Conservation (phyloP, 768 basidiomycete genomes). For the Piloderma croceum region DNA sequence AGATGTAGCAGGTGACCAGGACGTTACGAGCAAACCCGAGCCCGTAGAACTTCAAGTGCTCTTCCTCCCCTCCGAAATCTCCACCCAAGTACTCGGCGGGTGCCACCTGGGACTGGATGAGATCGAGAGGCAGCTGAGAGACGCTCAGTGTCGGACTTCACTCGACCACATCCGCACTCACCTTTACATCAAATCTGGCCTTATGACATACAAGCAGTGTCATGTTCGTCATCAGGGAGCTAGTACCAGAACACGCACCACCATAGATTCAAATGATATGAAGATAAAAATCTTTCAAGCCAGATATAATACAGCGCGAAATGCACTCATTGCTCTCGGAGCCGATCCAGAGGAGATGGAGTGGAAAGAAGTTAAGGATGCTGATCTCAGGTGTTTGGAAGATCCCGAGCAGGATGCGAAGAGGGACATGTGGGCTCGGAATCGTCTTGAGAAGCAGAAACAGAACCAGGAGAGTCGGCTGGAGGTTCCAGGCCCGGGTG, state of each 20-base stretch:
- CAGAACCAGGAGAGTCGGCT: no score
- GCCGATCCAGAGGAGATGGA: slow-evolving; percentile 12
- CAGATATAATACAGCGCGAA: slow-evolving; percentile 14
- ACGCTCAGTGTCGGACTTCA: slow-evolving; percentile 2
- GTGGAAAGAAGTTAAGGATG: slow-evolving; percentile 8
- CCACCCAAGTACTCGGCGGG: no score
- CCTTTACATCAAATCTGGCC: slow-evolving; percentile 4
- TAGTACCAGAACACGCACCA: slow-evolving; percentile 13
- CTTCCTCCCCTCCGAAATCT: no score
- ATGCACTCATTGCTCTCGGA: slow-evolving; percentile 6
- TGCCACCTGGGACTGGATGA: background rate
- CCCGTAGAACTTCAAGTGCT: no score
- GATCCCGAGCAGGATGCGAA: slow-evolving; percentile 4
- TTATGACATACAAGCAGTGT: slow-evolving; percentile 19
- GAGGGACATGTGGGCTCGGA: background rate
- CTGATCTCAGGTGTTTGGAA: slow-evolving; percentile 10
- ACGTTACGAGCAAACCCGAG: no score
- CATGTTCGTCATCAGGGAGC: slow-evolving; percentile 16
- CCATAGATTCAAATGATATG: slow-evolving; percentile 10
- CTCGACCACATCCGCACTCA: slow-evolving; percentile 4
- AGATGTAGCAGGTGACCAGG: no score
- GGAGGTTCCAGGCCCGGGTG: no score
- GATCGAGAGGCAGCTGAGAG: slow-evolving; percentile 4
- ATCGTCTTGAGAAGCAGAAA: no score
- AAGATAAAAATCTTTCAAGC: slow-evolving; percentile 2